Evolutionary conservation across 139 green algal species (phyloP).

Genomic region (Chlamydomonas sp.): DNA sequence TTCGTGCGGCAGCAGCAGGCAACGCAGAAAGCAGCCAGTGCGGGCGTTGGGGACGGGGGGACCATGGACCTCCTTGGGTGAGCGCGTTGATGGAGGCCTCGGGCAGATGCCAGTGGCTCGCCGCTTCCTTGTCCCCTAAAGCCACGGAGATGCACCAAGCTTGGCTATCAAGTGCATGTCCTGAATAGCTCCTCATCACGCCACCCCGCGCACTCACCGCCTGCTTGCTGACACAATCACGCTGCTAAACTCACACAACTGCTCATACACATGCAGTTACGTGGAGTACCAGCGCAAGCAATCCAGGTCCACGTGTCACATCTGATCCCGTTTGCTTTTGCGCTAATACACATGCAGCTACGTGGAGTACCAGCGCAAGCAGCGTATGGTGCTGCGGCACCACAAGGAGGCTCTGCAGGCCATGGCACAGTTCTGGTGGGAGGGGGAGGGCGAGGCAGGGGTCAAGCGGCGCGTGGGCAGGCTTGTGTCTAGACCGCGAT

Average conservation of each 20-base stretch:
- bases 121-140: too few species aligned
- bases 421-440: constrained; percentile 34
- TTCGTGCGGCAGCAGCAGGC: constrained; percentile 37
- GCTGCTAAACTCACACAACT: background rate
- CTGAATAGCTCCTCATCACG: too few species aligned
- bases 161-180: too few species aligned
- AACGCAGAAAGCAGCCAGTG: constrained; percentile 30
- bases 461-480: background rate
- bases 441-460: too few species aligned
- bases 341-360: background rate
- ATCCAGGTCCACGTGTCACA: background rate
- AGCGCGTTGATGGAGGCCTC: background rate
- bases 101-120: too few species aligned
- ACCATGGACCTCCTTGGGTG: constrained; percentile 39
- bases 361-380: background rate
- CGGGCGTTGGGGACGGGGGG: background rate
- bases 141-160: too few species aligned
- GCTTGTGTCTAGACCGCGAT: too few species aligned
- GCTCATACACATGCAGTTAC: background rate
- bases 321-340: background rate
- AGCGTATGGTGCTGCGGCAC: constrained; percentile 24
- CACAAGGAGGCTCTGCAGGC: constrained; percentile 36
- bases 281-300: constrained; percentile 37
- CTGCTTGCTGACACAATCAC: too few species aligned
- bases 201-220: too few species aligned